Evolutionary conservation across 1,284 basidiomycete species (phyloP).

Genomic region (Inonotus obliquus): DNA sequence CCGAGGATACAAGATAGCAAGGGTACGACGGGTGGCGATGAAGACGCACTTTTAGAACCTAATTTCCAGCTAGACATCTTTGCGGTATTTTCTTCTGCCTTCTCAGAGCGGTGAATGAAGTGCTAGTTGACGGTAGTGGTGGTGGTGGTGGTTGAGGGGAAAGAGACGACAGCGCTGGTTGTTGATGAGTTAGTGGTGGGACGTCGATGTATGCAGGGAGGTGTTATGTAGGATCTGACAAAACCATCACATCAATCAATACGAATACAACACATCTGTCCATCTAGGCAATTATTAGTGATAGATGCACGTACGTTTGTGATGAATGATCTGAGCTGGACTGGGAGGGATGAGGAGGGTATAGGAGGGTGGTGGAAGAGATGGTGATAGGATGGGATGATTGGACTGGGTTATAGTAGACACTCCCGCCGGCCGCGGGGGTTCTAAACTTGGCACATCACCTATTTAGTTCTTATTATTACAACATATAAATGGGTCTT

Average conservation of each 20-base stretch:
- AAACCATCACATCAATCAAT: background rate
- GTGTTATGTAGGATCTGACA: background rate
- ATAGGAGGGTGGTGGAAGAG: background rate
- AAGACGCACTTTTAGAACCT: constrained; percentile 37
- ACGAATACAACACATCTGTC: no score
- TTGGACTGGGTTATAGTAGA: no score
- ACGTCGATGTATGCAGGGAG: background rate
- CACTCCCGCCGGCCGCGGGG: no score
- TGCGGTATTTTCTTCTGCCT: background rate
- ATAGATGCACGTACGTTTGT: background rate
- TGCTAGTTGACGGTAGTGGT: background rate
- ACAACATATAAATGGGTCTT: no score
- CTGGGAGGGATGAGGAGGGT: background rate
- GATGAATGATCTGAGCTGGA: background rate
- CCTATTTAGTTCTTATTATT: no score
- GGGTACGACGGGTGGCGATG: background rate
- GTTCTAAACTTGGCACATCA: no score
- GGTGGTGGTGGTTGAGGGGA: background rate
- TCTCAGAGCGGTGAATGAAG: background rate
- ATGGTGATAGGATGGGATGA: no score
- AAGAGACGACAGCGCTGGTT: background rate
- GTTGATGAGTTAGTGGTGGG: background rate
- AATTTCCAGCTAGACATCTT: constrained; percentile 42
- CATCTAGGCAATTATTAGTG: no score
- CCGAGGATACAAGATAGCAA: background rate